A percentile compares a stretch with the other conserved stretches of the same genome.
Conservation (phyloP, 352 stramenopile species). For the Globisporangium spinosum region DNA sequence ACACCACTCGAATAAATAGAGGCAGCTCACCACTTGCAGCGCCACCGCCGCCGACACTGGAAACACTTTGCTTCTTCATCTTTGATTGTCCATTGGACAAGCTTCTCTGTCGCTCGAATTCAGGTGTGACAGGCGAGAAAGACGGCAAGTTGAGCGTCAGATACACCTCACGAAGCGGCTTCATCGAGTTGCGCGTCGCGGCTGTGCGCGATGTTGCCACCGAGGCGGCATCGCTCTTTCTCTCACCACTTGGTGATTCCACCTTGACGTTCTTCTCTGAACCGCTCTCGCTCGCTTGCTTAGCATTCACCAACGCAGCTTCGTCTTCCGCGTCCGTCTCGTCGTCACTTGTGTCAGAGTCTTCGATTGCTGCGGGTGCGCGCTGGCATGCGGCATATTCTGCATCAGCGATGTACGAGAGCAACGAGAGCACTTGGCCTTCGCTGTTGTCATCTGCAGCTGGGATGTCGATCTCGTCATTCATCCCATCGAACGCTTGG, state of each 20-base stretch:
- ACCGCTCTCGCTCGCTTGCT: not conserved
- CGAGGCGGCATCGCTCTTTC: slow-evolving; percentile 8
- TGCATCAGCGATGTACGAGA: slow-evolving; percentile 83
- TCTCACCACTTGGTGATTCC: not conserved
- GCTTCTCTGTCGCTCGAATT: slow-evolving; percentile 17
- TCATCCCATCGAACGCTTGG: slow-evolving; percentile 49
- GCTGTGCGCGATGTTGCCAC: slow-evolving; percentile 41
- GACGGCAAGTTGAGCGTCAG: slow-evolving; percentile 66
- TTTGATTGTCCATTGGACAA: not conserved
- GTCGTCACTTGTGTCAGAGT: slow-evolving; percentile 34
- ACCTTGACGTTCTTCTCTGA: not conserved
- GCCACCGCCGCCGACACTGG: not conserved
- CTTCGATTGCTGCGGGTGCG: slow-evolving; percentile 40
- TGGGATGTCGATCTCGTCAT: slow-evolving; percentile 53
- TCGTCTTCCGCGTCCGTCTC: slow-evolving; percentile 31
- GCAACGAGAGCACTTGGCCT: slow-evolving; percentile 70
- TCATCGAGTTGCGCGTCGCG: slow-evolving; percentile 58
- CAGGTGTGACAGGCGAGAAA: slow-evolving; percentile 50
- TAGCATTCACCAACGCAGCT: not conserved
- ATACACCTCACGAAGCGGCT: slow-evolving; percentile 60
- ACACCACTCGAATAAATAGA: slow-evolving; percentile 69
- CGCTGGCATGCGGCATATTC: slow-evolving; percentile 75
- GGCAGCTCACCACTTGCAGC: slow-evolving; percentile 22
- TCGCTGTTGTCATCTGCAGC: slow-evolving; percentile 57
- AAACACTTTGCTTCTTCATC: slow-evolving; percentile 11